Conservation (phyloP, 2,329 filamentous ascomycete species). For the Purpureocillium takamizusanense region DNA sequence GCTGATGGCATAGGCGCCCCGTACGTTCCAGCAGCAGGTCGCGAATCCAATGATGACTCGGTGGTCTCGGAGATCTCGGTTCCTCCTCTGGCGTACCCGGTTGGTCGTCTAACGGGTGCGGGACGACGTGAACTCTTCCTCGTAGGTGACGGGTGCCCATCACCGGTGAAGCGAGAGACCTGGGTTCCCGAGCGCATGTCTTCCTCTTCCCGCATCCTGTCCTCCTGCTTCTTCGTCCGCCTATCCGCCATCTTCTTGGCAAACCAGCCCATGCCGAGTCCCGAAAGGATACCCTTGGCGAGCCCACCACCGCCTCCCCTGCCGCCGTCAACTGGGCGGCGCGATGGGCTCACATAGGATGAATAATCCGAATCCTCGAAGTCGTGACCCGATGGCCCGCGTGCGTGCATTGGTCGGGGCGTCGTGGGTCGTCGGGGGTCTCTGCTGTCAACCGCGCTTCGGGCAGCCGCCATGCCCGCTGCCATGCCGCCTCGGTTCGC, state of each 20-base stretch:
- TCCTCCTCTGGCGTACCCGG: constrained; percentile 17
- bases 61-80: constrained; percentile 23
- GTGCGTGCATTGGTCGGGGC: constrained; percentile 37
- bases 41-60: constrained; percentile 24
- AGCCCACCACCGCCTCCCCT: constrained; percentile 34
- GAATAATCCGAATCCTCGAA: constrained; percentile 48
- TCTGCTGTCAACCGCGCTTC: constrained; percentile 33
- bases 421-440: constrained; percentile 32
- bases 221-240: constrained; percentile 36
- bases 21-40: constrained; percentile 17
- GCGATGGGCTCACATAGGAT: constrained; percentile 54
- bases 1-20: constrained; percentile 8
- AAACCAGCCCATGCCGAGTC: constrained; percentile 60
- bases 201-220: constrained; percentile 38
- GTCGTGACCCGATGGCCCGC: constrained; percentile 32
- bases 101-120: constrained; percentile 18
- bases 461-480: constrained; percentile 31
- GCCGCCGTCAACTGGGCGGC: constrained; percentile 36
- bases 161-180: constrained; percentile 59
- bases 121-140: constrained; percentile 25
- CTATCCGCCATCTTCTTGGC: constrained; percentile 55
- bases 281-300: constrained; percentile 49
- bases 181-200: constrained; percentile 50
- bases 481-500: constrained; percentile 21
- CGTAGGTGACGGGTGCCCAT: constrained; percentile 47